Evolutionary conservation across 768 basidiomycete species (phyloP), one percentile per base, ranked within the genome.

Genomic region (Tephrocybe rancida): DNA sequence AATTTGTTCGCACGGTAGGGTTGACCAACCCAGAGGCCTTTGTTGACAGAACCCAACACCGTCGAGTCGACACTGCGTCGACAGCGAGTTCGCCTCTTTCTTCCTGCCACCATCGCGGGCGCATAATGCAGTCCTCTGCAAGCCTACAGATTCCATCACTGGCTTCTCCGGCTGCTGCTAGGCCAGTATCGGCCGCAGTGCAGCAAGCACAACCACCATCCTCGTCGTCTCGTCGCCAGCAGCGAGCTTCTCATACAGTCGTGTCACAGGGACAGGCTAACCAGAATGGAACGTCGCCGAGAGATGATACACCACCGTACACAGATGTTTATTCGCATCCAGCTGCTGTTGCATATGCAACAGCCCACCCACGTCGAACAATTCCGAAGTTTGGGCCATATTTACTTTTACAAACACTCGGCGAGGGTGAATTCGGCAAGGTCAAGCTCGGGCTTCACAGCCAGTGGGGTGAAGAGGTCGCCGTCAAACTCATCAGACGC

Each of bases 371-470:
- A 6, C 79, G 88, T 50, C 82, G 92, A n/a, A 85, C 85, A 22
- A 93, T 94, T 37, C 92, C 92, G 50, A 90, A 88, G 70, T 98
- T 99, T 61, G 97, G 97, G 0, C 94, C 95, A 0, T 99, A 99
- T 70, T 78, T 98, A 9, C 81, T 98, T 34, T 77, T 99, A 16
- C 95, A 98, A 70, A 98, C 97, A 0, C 80, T 99, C 18, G 97
- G 97, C 41, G 96, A 99, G 73, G 96, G 96, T 61, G 96, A 98
- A 75, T 98, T 98, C 66, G 95, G 95, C 42, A 98, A 98, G 70
- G 95, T 98, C 74, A 98, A 98, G 69, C 84, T 98, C n/a, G 96
- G 96, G 5, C 78, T 98, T 48, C 96, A 98, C 64, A 80, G 78
- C 60, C 86, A 90, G 60, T 97, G 90, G 86, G 95, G 93, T 26